A percentile compares a stretch with the other conserved stretches of the same genome.
These are phyloP conservation scores for Prosopis cineraria DNA, from an alignment of 306 rosid species.

Conservation along the genomic window DNA sequence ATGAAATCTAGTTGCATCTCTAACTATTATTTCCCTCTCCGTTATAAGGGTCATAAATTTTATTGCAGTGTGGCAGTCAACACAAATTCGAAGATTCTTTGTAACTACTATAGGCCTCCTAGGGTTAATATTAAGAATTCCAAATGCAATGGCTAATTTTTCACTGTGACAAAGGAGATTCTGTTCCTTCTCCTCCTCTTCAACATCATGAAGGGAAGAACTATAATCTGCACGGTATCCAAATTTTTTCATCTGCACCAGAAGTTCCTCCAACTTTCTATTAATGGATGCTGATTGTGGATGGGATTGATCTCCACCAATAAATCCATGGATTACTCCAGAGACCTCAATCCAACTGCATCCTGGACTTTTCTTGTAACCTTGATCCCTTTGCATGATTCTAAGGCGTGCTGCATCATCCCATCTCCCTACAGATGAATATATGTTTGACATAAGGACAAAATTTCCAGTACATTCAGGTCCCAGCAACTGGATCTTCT, in stretches of 20 bases:
- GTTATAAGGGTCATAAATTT: constrained; percentile 54
- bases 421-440: constrained; percentile 66
- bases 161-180: constrained; percentile 63
- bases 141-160: constrained; percentile 63
- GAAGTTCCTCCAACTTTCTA: constrained; percentile 57
- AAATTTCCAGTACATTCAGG: constrained; percentile 63
- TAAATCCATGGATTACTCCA: constrained; percentile 65
- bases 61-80: constrained; percentile 65
- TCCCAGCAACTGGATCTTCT: constrained; percentile 57
- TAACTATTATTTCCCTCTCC: constrained; percentile 53
- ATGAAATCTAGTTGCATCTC: constrained; percentile 67
- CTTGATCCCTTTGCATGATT: constrained; percentile 57
- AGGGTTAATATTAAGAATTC: constrained; percentile 38
- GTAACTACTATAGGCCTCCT: constrained; percentile 49
- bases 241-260: constrained; percentile 56
- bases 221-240: constrained; percentile 58
- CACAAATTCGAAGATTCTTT: constrained; percentile 63
- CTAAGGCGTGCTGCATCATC: constrained; percentile 66
- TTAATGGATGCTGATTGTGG: constrained; percentile 54
- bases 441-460: constrained; percentile 65
- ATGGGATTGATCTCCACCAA: constrained; percentile 67
- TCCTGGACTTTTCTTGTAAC: constrained; percentile 68
- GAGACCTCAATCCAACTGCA: constrained; percentile 71
- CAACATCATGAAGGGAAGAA: constrained; percentile 60
- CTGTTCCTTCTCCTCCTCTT: constrained; percentile 67